A percentile compares a stretch with the other conserved stretches of the same genome.
Conservation (phyloP, 2,329 filamentous ascomycete species). For the Botrytis paeoniae region DNA sequence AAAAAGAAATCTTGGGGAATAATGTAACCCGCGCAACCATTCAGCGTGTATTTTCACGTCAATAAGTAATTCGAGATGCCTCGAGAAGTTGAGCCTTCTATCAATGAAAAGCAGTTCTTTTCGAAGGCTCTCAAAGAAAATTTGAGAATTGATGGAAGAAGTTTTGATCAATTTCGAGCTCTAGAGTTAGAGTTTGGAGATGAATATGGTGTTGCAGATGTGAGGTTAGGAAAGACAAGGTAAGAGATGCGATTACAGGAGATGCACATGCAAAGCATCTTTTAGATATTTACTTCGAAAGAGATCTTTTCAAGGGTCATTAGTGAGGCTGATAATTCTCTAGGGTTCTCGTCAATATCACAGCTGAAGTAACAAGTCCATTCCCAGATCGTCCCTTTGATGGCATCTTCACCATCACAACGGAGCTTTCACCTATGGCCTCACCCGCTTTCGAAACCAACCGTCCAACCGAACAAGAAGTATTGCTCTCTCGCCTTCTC, state of each 20-base stretch:
- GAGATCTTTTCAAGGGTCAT: background rate
- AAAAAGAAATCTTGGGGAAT: constrained; percentile 16
- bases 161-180: constrained; percentile 74
- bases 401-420: constrained; percentile 87
- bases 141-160: constrained; percentile 79
- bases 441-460: constrained; percentile 86
- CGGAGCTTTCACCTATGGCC: constrained; percentile 89
- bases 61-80: constrained; percentile 59
- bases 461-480: constrained; percentile 77
- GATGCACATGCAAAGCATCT: background rate
- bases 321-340: background rate
- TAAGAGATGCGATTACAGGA: constrained; percentile 41
- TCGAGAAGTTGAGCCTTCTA: constrained; percentile 84
- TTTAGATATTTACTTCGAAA: background rate
- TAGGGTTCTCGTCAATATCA: constrained; percentile 80
- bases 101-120: constrained; percentile 85
- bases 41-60: constrained; percentile 1
- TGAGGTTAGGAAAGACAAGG: constrained; percentile 88
- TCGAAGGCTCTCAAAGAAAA: constrained; percentile 77
- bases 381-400: constrained; percentile 89
- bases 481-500: constrained; percentile 80
- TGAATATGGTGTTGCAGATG: constrained; percentile 85
- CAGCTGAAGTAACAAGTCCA: constrained; percentile 82
- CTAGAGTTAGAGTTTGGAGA: constrained; percentile 81
- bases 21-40: background rate